Percentiles rank a stretch among this genome's conserved stretches.
Conservation (phyloP, 2,329 filamentous ascomycete genomes). For the Cyclaneusma minus region DNA sequence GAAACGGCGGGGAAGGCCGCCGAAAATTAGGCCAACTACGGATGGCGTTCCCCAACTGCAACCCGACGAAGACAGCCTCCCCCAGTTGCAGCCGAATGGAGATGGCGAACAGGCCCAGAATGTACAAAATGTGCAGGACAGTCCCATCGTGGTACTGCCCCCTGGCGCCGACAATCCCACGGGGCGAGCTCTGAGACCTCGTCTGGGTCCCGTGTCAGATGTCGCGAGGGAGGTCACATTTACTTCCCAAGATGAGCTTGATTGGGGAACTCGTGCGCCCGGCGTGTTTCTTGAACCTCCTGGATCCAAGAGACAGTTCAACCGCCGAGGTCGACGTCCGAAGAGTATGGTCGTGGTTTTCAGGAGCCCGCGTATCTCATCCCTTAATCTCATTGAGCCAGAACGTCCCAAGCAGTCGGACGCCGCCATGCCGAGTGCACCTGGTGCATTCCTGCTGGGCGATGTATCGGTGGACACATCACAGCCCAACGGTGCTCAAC, state of each 20-base stretch:
- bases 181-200: too few species aligned
- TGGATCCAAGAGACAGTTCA: not conserved
- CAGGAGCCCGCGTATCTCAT: too few species aligned
- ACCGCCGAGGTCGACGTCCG: not conserved
- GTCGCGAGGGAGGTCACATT: not conserved
- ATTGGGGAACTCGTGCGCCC: constrained; percentile 5
- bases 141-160: too few species aligned
- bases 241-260: constrained; percentile 2
- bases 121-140: not conserved
- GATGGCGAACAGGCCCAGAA: not conserved
- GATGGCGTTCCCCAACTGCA: constrained; percentile 1
- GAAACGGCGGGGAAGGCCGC: too few species aligned
- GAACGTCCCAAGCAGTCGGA: too few species aligned
- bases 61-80: not conserved
- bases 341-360: not conserved
- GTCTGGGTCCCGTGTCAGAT: not conserved
- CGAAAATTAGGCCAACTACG: too few species aligned
- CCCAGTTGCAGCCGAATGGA: not conserved
- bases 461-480: too few species aligned
- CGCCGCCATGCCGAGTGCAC: too few species aligned
- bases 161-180: too few species aligned
- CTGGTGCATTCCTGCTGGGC: too few species aligned
- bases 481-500: too few species aligned
- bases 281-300: constrained; percentile 2
- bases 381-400: too few species aligned